Evolutionary conservation across 306 rosid species (phyloP).

Genomic region (Dalbergia oliveri): DNA sequence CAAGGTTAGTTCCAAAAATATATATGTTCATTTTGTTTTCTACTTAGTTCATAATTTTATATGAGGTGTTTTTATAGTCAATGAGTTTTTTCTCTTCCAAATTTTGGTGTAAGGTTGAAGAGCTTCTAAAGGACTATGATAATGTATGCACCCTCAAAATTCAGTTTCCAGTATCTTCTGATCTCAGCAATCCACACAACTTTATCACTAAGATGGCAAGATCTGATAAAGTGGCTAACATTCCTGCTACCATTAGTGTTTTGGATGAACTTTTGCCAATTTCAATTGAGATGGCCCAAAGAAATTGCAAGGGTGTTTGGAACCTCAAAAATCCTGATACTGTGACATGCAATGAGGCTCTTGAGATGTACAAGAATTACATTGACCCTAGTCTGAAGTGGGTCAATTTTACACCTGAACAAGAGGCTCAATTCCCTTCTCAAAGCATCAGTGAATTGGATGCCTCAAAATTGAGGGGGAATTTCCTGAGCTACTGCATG

Average conservation of each 20-base stretch:
- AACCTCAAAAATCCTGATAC: slow-evolving; percentile 28
- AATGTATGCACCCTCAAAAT: slow-evolving; percentile 33
- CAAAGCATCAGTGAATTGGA: slow-evolving; percentile 29
- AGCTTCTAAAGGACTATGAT: slow-evolving; percentile 13
- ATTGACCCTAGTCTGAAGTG: slow-evolving; percentile 34
- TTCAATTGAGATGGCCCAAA: slow-evolving; percentile 40
- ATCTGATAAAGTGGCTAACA: slow-evolving; percentile 32
- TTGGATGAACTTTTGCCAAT: slow-evolving; percentile 35
- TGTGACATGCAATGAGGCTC: slow-evolving; percentile 35
- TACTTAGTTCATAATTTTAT: neutral
- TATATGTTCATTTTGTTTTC: neutral
- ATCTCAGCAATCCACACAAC: slow-evolving; percentile 34
- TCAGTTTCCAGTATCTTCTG: slow-evolving; percentile 18
- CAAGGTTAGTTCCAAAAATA: slow-evolving; percentile 49
- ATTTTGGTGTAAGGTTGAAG: slow-evolving; percentile 32
- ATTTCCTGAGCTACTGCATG: slow-evolving; percentile 58
- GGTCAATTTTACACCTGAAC: slow-evolving; percentile 2
- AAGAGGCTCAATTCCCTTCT: slow-evolving; percentile 24
- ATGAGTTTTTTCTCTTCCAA: neutral
- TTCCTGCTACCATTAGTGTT: slow-evolving; percentile 26
- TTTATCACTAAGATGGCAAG: slow-evolving; percentile 30
- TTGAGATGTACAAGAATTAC: slow-evolving; percentile 35
- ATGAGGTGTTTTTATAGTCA: neutral
- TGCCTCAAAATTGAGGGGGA: slow-evolving; percentile 63
- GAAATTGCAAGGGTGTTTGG: slow-evolving; percentile 40